These are phyloP conservation scores for Lodderomyces theae DNA, from an alignment of 1,139 yeast genomes.

Conservation along the genomic window DNA sequence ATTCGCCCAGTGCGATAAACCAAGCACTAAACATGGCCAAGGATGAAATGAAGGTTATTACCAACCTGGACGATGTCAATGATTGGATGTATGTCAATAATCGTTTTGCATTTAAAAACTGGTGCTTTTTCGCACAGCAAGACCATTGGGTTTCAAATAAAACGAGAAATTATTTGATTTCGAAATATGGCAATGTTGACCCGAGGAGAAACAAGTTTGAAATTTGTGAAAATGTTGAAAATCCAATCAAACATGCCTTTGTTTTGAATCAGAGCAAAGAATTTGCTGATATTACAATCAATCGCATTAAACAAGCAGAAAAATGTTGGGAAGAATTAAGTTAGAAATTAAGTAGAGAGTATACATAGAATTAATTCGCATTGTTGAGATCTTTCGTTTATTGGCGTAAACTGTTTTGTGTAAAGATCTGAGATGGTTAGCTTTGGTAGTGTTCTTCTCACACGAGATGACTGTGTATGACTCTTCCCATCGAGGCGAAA, in stretches of 20 bases:
- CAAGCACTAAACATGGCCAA: constrained; percentile 56
- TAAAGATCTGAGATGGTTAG: neutral
- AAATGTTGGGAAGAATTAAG: neutral
- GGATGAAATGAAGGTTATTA: constrained; percentile 55
- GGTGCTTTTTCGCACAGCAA: constrained; percentile 54
- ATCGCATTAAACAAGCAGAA: constrained; percentile 10
- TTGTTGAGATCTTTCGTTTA: neutral
- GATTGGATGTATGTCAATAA: constrained; percentile 46
- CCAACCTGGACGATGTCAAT: constrained; percentile 40
- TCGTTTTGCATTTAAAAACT: constrained; percentile 25
- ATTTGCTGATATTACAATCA: constrained; percentile 45
- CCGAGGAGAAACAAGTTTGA: constrained; percentile 20
- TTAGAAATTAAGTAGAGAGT: neutral
- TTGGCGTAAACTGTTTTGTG: neutral
- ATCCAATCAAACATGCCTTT: constrained; percentile 52
- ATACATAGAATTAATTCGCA: neutral
- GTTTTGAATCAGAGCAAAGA: constrained; percentile 54
- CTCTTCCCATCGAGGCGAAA: neutral
- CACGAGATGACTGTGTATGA: constrained; percentile 1
- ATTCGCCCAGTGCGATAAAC: constrained; percentile 39
- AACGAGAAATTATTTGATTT: constrained; percentile 42
- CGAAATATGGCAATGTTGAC: constrained; percentile 23
- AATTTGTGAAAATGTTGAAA: constrained; percentile 24
- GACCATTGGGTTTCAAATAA: constrained; percentile 63
- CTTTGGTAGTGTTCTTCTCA: neutral